phyloP scores from a whole-genome alignment of 306 rosid species.

The Prunus fruticosa region DNA sequence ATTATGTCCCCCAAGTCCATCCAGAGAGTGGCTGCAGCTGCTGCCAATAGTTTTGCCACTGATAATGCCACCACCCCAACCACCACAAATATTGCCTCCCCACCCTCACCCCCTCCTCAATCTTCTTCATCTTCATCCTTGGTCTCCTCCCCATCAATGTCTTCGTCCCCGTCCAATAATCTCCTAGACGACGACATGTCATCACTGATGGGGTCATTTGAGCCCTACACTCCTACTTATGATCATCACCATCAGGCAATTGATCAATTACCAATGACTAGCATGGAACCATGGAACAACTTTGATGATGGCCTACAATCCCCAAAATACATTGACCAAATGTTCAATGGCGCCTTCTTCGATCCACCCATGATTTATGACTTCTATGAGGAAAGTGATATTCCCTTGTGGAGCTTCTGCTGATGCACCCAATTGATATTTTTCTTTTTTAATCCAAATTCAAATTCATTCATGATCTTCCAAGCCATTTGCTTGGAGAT shows the following conservation, averaged over 20 bases:
- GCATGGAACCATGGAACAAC: conserved; percentile 60
- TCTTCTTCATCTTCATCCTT: conserved; percentile 49
- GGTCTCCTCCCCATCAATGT: conserved; percentile 49
- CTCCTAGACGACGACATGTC: conserved; percentile 49
- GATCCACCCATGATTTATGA: conserved; percentile 58
- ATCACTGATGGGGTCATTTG: conserved; percentile 27
- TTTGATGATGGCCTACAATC: conserved; percentile 48
- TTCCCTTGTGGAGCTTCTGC: conserved; percentile 87
- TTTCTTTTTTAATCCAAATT: conserved; percentile 23
- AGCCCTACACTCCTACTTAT: conserved; percentile 21
- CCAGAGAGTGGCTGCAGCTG: conserved; percentile 87
- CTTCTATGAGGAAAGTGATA: conserved; percentile 71
- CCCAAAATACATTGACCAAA: conserved; percentile 61
- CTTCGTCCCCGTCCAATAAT: conserved; percentile 39
- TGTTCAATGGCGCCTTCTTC: conserved; percentile 51
- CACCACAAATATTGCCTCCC: neutral
- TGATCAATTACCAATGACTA: conserved; percentile 32
- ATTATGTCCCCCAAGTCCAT: conserved; percentile 83
- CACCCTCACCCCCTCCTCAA: conserved; percentile 31
- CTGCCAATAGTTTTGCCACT: conserved; percentile 47
- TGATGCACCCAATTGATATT: conserved; percentile 22
- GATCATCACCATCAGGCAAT: conserved; percentile 19
- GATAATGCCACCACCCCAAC: conserved; percentile 21
- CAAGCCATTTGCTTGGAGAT: conserved; percentile 23
- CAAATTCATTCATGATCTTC: conserved; percentile 42